Evolutionary conservation across 495 filamentous ascomycete genomes (phyloP), one percentile per base, ranked within the genome.

Genomic region (Hyaloscypha finlandica): DNA sequence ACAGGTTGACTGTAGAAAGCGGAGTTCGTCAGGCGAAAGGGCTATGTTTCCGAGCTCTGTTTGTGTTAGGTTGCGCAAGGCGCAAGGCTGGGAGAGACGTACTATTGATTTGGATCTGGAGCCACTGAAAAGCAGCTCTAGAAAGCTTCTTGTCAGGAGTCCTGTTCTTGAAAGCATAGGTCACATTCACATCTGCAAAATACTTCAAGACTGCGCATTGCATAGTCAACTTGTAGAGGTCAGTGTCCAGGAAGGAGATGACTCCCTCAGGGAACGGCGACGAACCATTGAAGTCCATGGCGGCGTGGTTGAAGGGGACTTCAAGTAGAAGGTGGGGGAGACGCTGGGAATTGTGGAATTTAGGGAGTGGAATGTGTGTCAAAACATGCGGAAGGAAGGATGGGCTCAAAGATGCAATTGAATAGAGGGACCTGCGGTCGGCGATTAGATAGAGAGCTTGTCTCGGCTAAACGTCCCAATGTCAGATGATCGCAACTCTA

Each of bases 161-260:
- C 22, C 95, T 90, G 76, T 99, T 99, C 52, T 92, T 97, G 82
- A 96, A 96, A 61, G 88, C 84, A 76, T 98, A 99, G 8, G 90
- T 92, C 54, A 97, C 94, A 45, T 90, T 79, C 61, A 93, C 88
- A 71, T 94, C 85, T 19, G 90, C 88, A 75, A 96, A 97, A 79
- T 91, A 94, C 74, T 92, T 93, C 59, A 97, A 83, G 69, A 98
- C 87, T 51, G 94, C 95, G 74, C 92, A 96, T 87, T 99, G 95
- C 95, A 99, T 99, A 11, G 95, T 99, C 74, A 99, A 78, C 78
- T 99, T 99, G 84, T 99, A 99, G 52, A 99, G 82, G 81, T 99
- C 95, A 1, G 95, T 99, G 75, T 99, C 95, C 48, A 99, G 86
- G 67, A 99, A 89, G 66, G 95, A 97, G 77, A 86, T 89, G 73